A percentile compares a stretch with the other conserved stretches of the same genome.
phyloP scores from a whole-genome alignment of 1,284 basidiomycete species.

The Tilletia caries region DNA sequence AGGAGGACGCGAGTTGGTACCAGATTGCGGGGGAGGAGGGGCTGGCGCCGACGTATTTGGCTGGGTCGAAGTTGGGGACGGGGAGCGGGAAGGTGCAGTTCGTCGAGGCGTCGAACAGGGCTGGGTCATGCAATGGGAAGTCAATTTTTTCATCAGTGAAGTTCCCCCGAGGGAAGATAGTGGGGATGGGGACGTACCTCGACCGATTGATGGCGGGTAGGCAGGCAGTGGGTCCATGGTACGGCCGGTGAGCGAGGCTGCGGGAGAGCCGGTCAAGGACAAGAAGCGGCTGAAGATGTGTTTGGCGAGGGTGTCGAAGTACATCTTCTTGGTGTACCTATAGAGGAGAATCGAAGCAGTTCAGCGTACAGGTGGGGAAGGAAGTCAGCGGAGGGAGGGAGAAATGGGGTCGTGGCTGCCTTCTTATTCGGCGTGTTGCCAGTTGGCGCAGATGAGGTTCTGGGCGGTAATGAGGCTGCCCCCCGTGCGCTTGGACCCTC shows the following conservation, averaged over 20 bases:
- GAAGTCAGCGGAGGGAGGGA: too few species aligned
- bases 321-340: background rate
- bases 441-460: too few species aligned
- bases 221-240: background rate
- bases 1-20: background rate
- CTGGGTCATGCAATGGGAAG: background rate
- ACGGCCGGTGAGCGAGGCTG: background rate
- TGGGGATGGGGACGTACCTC: background rate
- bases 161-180: background rate
- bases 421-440: too few species aligned
- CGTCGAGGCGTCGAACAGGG: background rate
- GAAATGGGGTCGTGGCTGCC: too few species aligned
- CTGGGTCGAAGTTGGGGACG: background rate
- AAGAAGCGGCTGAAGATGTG: background rate
- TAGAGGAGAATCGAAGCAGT: too few species aligned
- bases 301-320: background rate
- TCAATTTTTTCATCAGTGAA: background rate
- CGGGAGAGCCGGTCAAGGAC: background rate
- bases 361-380: too few species aligned
- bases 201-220: background rate
- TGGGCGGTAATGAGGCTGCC: too few species aligned
- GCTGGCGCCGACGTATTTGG: background rate
- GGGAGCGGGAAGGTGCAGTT: conserved; percentile 6
- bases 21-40: background rate
- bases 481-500: too few species aligned